Evolutionary conservation across 2,329 filamentous ascomycete genomes (phyloP).

Genomic region (Xylaria sp.): DNA sequence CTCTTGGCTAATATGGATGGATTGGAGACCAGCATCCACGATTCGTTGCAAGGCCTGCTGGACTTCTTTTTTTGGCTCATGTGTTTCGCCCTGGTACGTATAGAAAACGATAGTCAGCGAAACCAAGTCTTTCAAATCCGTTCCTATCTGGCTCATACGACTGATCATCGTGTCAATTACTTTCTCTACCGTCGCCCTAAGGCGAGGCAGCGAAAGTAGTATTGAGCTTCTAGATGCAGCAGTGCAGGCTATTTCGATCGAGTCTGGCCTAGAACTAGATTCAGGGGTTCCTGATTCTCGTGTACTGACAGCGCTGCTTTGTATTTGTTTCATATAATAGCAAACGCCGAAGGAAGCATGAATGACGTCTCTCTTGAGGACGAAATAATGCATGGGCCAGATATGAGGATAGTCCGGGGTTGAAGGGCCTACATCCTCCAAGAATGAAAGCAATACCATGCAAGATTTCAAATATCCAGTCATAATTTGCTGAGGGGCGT

Average conservation of each 20-base stretch:
- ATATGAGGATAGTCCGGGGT: constrained; percentile 60
- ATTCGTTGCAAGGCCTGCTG: constrained; percentile 55
- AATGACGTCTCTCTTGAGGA: constrained; percentile 65
- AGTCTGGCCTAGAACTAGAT: constrained; percentile 37
- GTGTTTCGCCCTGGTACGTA: constrained; percentile 55
- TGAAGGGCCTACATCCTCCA: constrained; percentile 64
- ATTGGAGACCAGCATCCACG: constrained; percentile 59
- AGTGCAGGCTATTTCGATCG: constrained; percentile 44
- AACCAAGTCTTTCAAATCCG: constrained; percentile 62
- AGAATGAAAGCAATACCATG: constrained; percentile 65
- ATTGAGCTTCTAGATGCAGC: constrained; percentile 47
- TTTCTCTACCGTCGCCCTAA: constrained; percentile 55
- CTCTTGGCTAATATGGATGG: constrained; percentile 58
- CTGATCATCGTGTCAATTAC: constrained; percentile 59
- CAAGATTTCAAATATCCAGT: constrained; percentile 65
- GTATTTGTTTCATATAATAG: constrained; percentile 61
- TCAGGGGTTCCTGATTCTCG: constrained; percentile 33
- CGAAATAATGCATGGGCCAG: constrained; percentile 64
- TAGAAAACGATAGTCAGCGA: constrained; percentile 61
- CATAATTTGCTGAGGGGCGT: constrained; percentile 63
- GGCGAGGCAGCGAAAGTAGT: constrained; percentile 45
- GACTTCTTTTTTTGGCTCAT: constrained; percentile 57
- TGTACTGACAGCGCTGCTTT: constrained; percentile 29
- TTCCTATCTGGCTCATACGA: constrained; percentile 58
- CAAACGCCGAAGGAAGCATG: constrained; percentile 67